These are phyloP conservation scores for Annona squamosa DNA, from an alignment of 164 flowering plant species.

Conservation along the genomic window DNA sequence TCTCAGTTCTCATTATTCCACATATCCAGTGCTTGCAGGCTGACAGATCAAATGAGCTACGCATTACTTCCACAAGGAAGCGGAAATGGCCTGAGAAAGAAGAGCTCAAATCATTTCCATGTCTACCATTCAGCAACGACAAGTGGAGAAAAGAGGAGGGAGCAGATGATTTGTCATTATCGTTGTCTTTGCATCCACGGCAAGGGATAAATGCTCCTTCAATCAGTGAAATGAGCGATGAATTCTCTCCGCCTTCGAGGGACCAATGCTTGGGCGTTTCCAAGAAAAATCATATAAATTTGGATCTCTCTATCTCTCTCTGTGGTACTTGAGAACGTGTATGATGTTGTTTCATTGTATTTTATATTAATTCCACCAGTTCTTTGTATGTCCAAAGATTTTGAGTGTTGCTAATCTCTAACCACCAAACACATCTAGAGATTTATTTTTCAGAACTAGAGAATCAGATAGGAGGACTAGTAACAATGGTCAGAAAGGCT, in stretches of 20 bases:
- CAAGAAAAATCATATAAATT: background rate
- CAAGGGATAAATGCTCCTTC: background rate
- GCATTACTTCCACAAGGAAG: background rate
- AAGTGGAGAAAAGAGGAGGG: background rate
- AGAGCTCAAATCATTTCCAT: background rate
- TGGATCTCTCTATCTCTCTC: slow-evolving; percentile 12
- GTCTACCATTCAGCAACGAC: background rate
- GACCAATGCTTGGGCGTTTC: background rate
- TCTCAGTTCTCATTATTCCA: background rate
- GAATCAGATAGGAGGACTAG: too few species aligned
- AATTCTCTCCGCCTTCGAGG: background rate
- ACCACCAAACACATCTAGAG: too few species aligned
- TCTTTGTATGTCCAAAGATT: too few species aligned
- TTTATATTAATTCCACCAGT: background rate
- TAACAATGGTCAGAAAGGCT: too few species aligned
- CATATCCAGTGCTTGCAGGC: background rate
- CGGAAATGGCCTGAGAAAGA: background rate
- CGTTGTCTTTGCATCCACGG: background rate
- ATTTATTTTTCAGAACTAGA: too few species aligned
- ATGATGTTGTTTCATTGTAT: background rate
- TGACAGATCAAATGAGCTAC: background rate
- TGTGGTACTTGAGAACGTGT: slow-evolving; percentile 4
- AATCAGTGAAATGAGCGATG: slow-evolving; percentile 2
- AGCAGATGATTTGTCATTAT: slow-evolving; percentile 1
- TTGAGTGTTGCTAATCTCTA: too few species aligned